Base-by-base conservation (phyloP, 805 yeast species). In the Saccharomycopsis schoenii region DNA sequence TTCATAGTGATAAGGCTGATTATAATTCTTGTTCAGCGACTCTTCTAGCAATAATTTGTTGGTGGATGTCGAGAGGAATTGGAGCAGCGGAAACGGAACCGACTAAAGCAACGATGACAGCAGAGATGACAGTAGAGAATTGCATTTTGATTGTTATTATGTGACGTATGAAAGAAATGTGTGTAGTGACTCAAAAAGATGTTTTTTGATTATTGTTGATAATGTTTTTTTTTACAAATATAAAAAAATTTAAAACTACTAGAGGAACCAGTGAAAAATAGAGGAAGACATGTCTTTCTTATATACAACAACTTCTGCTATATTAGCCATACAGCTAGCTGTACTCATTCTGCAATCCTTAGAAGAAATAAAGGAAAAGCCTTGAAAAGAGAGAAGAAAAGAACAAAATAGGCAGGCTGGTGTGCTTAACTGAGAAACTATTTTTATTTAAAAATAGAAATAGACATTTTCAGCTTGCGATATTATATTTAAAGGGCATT, bases 21-120 rank as follows among this genome's bases (percentile, higher is more conserved):
- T 55, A 39, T 37, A 39, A 55, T 55, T 55, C 57, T 17, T 17
- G 17, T 17, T 57, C 62, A 42, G 59, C 47, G 42, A 36, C 60
- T 60, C 63, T 60, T 47, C 55, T 61, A 14, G 51, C 60, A 29
- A 56, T 39, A 15, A 61, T 25, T 14, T 42, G 41, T 60, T 62
- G 63, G 21, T 62, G 64, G 19, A 62, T 37, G 21, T 62, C 52
- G 39, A 62, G 55, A 15, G 64, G 64, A 58, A 62, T 62, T 52
- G 64, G 64, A 62, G 64, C 64, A 60, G 64, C 64, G 39, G 60
- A 58, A 25, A 60, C 62, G 25, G 62, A 50, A 42, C 62, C 62
- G 47, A 51, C 62, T 24, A 62, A 52, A 58, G 62, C 57, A 37
- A 57, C 57, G 36, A 62, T 59, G 24, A 58, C 50, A 58, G 63